These are phyloP conservation scores for Fusarium abutilonis DNA, from an alignment of 2,329 filamentous ascomycete species.

Conservation along the genomic window DNA sequence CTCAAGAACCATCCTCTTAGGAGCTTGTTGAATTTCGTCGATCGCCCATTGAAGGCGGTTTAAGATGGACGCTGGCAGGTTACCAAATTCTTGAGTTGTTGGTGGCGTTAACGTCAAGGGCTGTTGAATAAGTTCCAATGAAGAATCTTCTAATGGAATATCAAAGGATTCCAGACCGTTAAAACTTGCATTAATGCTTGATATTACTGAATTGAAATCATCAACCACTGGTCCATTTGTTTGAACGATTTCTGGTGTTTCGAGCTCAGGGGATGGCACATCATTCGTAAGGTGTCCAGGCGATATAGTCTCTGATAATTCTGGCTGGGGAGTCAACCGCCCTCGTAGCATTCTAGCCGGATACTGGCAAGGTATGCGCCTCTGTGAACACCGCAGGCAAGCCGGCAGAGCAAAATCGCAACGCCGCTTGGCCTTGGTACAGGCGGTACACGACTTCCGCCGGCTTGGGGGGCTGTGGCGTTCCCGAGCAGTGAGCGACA, in stretches of 20 bases:
- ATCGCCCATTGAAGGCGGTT: slow-evolving; percentile 56
- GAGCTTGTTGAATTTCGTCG: slow-evolving; percentile 62
- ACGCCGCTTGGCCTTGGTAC: slow-evolving; percentile 66
- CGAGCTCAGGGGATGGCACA: slow-evolving; percentile 1
- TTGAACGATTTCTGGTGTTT: slow-evolving; percentile 2
- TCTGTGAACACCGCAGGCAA: slow-evolving; percentile 63
- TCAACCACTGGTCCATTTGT: slow-evolving; percentile 7
- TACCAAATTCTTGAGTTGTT: slow-evolving; percentile 34
- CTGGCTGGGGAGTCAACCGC: background rate
- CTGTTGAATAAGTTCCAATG: slow-evolving; percentile 38
- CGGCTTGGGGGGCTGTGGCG: slow-evolving; percentile 57
- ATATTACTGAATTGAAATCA: slow-evolving; percentile 33
- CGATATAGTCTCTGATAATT: slow-evolving; percentile 15
- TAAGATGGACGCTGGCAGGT: slow-evolving; percentile 42
- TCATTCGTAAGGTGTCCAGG: slow-evolving; percentile 17
- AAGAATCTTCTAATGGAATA: slow-evolving; percentile 26
- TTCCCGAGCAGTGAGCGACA: slow-evolving; percentile 50
- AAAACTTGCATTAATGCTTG: slow-evolving; percentile 29
- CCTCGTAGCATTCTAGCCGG: slow-evolving; percentile 35
- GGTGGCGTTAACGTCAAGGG: slow-evolving; percentile 40
- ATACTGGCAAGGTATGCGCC: slow-evolving; percentile 60
- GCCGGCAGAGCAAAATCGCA: slow-evolving; percentile 63
- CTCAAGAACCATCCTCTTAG: slow-evolving; percentile 58
- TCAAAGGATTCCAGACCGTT: slow-evolving; percentile 20
- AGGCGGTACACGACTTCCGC: slow-evolving; percentile 66